Percentiles rank a stretch among this genome's conserved stretches.
phyloP scores from a whole-genome alignment of 73 alveolate genomes.

The Paramecium caudatum region DNA sequence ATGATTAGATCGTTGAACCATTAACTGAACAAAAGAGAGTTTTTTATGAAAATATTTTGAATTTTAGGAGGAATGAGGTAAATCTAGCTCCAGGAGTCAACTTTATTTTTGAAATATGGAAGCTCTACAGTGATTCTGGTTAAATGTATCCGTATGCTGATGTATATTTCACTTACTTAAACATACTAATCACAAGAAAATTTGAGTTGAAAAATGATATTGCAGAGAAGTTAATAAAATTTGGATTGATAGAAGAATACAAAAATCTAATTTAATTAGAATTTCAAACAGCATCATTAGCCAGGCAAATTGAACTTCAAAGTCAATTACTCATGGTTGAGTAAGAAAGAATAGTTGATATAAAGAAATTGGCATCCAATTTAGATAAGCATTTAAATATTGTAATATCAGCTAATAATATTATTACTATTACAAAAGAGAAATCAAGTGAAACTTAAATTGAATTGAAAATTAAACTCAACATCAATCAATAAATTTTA shows the following conservation, averaged over 20 bases:
- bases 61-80: not conserved
- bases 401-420: not conserved
- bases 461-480: not conserved
- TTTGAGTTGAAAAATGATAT: conserved; percentile 1
- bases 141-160: not conserved
- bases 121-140: not conserved
- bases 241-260: conserved; percentile 20
- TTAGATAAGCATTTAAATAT: not conserved
- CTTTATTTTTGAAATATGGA: conserved; percentile 25
- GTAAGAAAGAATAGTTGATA: not conserved
- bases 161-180: not conserved
- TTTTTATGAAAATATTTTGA: not conserved
- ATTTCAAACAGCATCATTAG: not conserved
- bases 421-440: not conserved
- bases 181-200: not conserved
- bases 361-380: not conserved
- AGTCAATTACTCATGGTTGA: not conserved
- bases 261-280: not conserved
- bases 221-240: not conserved
- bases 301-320: not conserved
- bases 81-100: conserved; percentile 16
- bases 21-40: not conserved
- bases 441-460: not conserved
- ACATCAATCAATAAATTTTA: not conserved
- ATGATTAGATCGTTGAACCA: not conserved